Conservation (phyloP, 306 rosid genomes). For the Rosa lucieae region DNA sequence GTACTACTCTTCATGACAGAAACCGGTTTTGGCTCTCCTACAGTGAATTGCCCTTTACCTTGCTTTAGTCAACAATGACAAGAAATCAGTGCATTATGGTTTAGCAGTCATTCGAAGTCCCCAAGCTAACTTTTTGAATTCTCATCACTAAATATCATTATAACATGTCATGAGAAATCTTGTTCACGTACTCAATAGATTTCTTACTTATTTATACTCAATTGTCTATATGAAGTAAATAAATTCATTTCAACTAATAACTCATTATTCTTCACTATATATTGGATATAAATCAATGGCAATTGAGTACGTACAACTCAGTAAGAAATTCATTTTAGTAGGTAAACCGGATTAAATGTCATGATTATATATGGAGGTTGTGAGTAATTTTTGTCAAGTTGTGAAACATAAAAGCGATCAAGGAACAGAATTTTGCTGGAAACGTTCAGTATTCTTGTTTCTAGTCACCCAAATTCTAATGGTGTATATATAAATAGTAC, state of each 20-base stretch:
- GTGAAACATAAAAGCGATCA: slow-evolving; percentile 1
- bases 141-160: too few species aligned
- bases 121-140: neutral
- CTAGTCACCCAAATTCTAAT: slow-evolving; percentile 3
- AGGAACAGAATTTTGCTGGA: slow-evolving; percentile 14
- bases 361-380: neutral
- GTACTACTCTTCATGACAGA: slow-evolving; percentile 32
- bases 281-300: neutral
- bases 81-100: neutral
- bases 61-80: slow-evolving; percentile 1
- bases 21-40: slow-evolving; percentile 28
- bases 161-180: too few species aligned
- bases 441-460: slow-evolving; percentile 11
- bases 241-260: neutral
- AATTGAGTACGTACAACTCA: neutral
- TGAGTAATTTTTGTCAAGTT: neutral
- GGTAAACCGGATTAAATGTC: neutral
- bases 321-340: neutral
- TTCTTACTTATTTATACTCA: neutral
- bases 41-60: slow-evolving; percentile 8
- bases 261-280: neutral
- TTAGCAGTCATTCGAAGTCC: neutral
- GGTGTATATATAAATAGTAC: slow-evolving; percentile 28
- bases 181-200: neutral
- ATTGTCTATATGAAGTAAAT: neutral